These are phyloP conservation scores for Komagataella pastoris DNA, from an alignment of 805 yeast species.

Conservation along the genomic window DNA sequence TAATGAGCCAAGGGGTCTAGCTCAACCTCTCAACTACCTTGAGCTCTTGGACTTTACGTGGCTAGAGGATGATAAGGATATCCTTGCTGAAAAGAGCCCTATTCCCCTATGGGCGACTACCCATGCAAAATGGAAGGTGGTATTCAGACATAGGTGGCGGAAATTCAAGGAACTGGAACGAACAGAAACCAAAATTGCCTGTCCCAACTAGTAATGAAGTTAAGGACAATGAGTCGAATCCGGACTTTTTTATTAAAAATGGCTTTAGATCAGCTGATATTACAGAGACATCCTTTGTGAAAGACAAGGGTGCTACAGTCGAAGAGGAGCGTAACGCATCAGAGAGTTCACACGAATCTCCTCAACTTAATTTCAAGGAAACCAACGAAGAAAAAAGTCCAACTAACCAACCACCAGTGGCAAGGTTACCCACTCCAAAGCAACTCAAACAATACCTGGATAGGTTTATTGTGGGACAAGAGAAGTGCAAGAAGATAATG, in stretches of 20 bases:
- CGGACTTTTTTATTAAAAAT: not conserved
- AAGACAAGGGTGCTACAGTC: not conserved
- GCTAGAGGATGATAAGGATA: not conserved
- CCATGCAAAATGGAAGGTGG: not conserved
- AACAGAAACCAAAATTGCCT: not conserved
- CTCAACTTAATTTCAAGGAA: not conserved
- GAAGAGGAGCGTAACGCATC: not conserved
- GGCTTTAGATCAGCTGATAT: not conserved
- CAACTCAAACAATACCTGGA: slow-evolving; percentile 31
- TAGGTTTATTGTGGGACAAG: slow-evolving; percentile 42
- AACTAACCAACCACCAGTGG: slow-evolving; percentile 3
- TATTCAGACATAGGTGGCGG: not conserved
- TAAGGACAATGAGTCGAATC: not conserved
- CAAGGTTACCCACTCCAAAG: slow-evolving; percentile 30
- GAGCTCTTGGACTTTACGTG: not conserved
- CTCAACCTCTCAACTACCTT: not conserved
- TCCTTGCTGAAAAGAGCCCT: not conserved
- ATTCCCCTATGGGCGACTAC: not conserved
- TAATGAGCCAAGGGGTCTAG: not conserved
- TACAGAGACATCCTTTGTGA: not conserved
- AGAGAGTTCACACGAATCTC: not conserved
- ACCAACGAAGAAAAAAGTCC: not conserved
- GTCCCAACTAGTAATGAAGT: not conserved
- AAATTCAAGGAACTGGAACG: not conserved
- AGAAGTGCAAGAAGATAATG: slow-evolving; percentile 39